Evolutionary conservation across 352 stramenopile genomes (phyloP), one percentile per base, ranked within the genome.

Genomic region (Peronospora farinosa): DNA sequence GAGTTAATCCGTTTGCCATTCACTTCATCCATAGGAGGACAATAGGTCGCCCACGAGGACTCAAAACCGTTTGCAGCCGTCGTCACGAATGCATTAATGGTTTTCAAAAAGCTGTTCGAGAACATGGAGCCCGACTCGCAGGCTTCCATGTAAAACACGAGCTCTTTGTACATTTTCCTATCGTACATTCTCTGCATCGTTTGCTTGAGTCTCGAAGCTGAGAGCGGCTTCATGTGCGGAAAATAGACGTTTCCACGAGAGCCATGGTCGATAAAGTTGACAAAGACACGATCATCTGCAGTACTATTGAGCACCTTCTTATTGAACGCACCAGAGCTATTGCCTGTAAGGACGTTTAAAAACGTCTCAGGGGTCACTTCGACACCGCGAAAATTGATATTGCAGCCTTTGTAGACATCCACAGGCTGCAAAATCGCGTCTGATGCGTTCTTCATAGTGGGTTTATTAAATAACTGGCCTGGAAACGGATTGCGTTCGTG

Each of bases 51-150:
- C 74, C 82, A 97, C 9, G 85, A 96, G 0, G 84, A 84, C 67
- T 97, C 89, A 28, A 78, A 69, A 2, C 67, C 74, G 51, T 96
- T 95, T 5, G 89, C 86, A 37, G 89, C 89, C 11, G 86, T 96
- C 32, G 86, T 94, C 43, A 88, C 86, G 46, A 87, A 96, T 6
- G 90, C 78, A 35, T 95, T 95, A 49, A 89, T 51, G n/a, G 86
- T 69, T 16, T 69, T 70, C 44, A 92, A 63, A n/a, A 92, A 78
- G 2, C 68, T 67, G 51, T 66, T 67, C 19, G 64, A 76, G 57
- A 96, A 96, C 87, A 97, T 96, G 23, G 81, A 95, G 3, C 89
- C 89, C 0, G 83, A 95, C 51, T 96, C 84, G 48, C 89, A 97
- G 3, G 89, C 88, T 69, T 97, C 88, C 54, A 96, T 77, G 66